These are phyloP conservation scores for Cymbopogon citratus DNA, from an alignment of 176 grass and related monocot species.

Conservation along the genomic window DNA sequence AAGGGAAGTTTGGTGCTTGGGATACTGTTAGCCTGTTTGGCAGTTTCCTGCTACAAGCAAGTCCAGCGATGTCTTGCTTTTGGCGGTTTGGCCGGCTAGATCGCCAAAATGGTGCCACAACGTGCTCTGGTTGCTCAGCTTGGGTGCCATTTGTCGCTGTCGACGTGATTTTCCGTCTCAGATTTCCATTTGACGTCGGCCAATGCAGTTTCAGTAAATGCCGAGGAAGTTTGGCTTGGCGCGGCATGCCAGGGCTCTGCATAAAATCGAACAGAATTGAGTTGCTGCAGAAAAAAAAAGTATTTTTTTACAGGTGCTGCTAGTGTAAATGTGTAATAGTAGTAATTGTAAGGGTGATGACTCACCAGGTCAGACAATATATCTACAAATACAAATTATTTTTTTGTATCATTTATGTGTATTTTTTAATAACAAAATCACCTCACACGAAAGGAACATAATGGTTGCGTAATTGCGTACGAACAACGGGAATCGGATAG, in stretches of 20 bases:
- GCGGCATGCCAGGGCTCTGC: background rate
- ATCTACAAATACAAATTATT: background rate
- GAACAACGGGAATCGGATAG: slow-evolving; percentile 1
- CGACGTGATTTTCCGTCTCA: background rate
- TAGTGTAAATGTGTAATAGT: background rate
- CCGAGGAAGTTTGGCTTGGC: background rate
- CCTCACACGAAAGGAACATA: no score
- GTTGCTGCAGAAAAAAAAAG: no score
- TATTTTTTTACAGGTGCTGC: background rate
- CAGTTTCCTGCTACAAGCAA: background rate
- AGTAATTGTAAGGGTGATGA: background rate
- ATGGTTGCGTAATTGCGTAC: background rate
- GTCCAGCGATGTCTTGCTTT: background rate
- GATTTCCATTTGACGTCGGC: background rate
- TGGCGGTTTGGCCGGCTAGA: background rate
- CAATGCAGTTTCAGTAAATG: background rate
- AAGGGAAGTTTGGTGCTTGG: background rate
- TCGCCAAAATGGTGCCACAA: background rate
- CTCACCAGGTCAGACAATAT: background rate
- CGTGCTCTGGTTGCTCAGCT: background rate
- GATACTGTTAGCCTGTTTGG: background rate
- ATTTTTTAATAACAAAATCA: no score
- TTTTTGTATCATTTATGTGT: background rate
- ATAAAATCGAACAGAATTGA: background rate
- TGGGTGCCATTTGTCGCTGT: background rate